Conservation (phyloP, 2,329 filamentous ascomycete genomes). For the Aspergillus glaucus region DNA sequence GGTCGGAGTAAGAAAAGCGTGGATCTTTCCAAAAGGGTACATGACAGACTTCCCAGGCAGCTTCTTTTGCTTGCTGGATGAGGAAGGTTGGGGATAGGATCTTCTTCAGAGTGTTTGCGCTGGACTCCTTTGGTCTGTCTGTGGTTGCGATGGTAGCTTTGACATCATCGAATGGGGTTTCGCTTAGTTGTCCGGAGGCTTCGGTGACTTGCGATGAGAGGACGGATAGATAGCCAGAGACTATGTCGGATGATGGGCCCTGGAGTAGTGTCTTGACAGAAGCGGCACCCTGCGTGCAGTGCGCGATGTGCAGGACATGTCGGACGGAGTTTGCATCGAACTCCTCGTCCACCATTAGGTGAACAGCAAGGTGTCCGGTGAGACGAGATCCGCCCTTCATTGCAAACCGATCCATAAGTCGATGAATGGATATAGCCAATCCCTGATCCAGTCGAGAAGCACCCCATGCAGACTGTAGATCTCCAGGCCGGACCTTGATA, state of each 20-base stretch:
- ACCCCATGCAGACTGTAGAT: constrained; percentile 59
- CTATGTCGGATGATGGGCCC: constrained; percentile 21
- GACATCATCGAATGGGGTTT: constrained; percentile 7
- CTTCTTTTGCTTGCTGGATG: constrained; percentile 13
- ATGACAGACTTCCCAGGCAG: constrained; percentile 24
- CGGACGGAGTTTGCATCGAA: constrained; percentile 26
- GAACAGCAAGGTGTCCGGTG: constrained; percentile 67
- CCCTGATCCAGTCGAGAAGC: constrained; percentile 51
- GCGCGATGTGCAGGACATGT: constrained; percentile 27
- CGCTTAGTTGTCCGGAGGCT: constrained; percentile 1
- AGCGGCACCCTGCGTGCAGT: constrained; percentile 24
- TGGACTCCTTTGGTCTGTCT: neutral
- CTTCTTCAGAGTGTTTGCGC: neutral
- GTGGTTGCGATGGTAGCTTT: constrained; percentile 1
- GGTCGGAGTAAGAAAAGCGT: constrained; percentile 50
- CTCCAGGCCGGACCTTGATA: constrained; percentile 61
- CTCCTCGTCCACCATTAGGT: constrained; percentile 57
- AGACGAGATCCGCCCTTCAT: constrained; percentile 43
- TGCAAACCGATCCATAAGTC: constrained; percentile 58
- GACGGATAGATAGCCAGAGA: constrained; percentile 21
- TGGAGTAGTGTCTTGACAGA: constrained; percentile 23
- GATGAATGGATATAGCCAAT: constrained; percentile 55
- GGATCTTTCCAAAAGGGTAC: constrained; percentile 51
- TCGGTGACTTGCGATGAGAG: constrained; percentile 13
- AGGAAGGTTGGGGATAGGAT: neutral